Conservation (phyloP, 805 yeast genomes). For the Limtongozyma cylindracea region DNA sequence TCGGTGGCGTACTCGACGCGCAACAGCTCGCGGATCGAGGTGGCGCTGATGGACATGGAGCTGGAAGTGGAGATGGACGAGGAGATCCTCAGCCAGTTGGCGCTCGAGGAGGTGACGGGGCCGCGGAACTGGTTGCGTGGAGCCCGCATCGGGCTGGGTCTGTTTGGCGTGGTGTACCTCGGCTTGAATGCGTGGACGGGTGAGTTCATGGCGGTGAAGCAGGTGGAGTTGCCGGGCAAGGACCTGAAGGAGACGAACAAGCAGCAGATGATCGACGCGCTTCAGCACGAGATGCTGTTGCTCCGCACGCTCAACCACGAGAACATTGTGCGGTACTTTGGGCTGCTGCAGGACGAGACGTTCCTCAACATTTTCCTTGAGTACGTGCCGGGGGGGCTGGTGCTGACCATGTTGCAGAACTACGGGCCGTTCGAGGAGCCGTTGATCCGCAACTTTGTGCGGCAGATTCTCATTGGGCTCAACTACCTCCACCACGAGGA, state of each 20-base stretch:
- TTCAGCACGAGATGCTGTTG: constrained; percentile 60
- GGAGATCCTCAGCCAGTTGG: constrained; percentile 10
- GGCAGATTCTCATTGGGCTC: constrained; percentile 56
- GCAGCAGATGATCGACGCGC: constrained; percentile 44
- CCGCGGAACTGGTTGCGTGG: constrained; percentile 65
- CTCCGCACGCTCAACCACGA: constrained; percentile 67
- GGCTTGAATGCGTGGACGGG: constrained; percentile 88
- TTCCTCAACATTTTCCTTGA: constrained; percentile 49
- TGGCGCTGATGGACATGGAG: constrained; percentile 3
- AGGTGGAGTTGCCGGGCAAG: constrained; percentile 60
- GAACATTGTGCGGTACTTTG: constrained; percentile 79
- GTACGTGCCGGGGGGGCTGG: constrained; percentile 17
- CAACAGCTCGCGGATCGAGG: constrained; percentile 18
- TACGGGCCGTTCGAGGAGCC: constrained; percentile 71
- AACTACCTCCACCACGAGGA: constrained; percentile 48
- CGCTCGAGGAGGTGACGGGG: constrained; percentile 12
- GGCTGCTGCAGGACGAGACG: constrained; percentile 55
- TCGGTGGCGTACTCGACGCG: constrained; percentile 3
- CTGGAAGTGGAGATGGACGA: constrained; percentile 1
- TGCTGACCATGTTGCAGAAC: constrained; percentile 32
- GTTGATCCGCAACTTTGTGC: constrained; percentile 39
- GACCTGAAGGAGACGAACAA: constrained; percentile 9
- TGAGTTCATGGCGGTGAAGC: constrained; percentile 92
- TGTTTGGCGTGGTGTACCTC: constrained; percentile 79
- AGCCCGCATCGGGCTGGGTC: constrained; percentile 80